Evolutionary conservation across 2,329 filamentous ascomycete species (phyloP).

Genomic region (Pyrenophora seminiperda): DNA sequence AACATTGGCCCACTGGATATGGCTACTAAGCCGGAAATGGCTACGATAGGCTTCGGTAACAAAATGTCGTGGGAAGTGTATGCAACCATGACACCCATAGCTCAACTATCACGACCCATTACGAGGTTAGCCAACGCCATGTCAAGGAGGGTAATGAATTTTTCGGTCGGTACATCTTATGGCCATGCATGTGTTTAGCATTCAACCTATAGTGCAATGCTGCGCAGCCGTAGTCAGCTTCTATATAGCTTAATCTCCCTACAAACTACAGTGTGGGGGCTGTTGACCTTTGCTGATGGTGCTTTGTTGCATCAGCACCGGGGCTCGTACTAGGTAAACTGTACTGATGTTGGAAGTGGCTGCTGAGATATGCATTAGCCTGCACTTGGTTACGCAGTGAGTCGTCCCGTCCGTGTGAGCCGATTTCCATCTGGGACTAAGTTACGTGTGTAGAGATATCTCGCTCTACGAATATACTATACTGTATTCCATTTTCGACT

Average conservation of each 20-base stretch:
- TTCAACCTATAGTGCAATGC: neutral
- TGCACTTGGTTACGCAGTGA: neutral
- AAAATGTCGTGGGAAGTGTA: neutral
- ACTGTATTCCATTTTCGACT: neutral
- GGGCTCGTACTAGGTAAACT: neutral
- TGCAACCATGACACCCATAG: neutral
- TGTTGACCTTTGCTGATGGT: slow-evolving; percentile 1
- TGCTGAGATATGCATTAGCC: neutral
- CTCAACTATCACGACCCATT: neutral
- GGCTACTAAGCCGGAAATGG: too few relatives aligned
- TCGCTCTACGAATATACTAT: neutral
- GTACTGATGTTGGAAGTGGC: neutral
- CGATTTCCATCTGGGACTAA: neutral
- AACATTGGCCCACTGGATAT: too few relatives aligned
- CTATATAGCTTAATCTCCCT: slow-evolving; percentile 6
- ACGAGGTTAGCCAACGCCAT: neutral
- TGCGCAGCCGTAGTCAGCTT: neutral
- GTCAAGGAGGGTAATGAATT: neutral
- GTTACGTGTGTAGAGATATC: neutral
- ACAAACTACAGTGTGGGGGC: neutral
- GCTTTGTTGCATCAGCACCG: neutral
- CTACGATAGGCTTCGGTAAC: too few relatives aligned
- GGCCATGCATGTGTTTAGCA: neutral
- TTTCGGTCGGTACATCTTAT: neutral
- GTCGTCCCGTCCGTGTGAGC: neutral